Percentiles rank a stretch among this genome's conserved stretches.
Conservation (phyloP, 331 rosid species). For the Cucumis variabilis region DNA sequence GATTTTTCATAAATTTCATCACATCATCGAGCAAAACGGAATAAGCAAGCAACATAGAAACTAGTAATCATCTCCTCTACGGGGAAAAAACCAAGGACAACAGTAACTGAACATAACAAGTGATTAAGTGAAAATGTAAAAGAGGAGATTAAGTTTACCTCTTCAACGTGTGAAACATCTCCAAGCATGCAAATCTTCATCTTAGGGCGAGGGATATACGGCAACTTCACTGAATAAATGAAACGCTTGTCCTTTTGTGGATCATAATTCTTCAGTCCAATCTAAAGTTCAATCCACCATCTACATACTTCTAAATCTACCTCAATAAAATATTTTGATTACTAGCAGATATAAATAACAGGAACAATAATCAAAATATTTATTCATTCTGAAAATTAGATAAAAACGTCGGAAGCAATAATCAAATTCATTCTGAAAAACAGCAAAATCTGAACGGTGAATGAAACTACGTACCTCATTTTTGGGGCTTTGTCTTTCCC, state of each 20-base stretch:
- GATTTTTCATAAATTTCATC: not conserved
- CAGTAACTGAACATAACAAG: not conserved
- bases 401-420: not conserved
- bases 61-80: not conserved
- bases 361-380: too few relatives aligned
- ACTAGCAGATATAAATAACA: not conserved
- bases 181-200: conserved; percentile 62
- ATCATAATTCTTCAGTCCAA: conserved; percentile 56
- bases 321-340: not conserved
- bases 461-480: conserved; percentile 59
- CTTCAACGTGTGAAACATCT: conserved; percentile 55
- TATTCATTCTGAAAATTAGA: too few relatives aligned
- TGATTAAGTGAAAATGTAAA: not conserved
- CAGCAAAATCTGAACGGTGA: not conserved
- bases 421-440: not conserved
- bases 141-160: conserved; percentile 35
- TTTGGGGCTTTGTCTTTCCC: conserved; percentile 26
- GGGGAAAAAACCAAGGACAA: not conserved
- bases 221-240: conserved; percentile 50
- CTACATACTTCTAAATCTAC: not conserved
- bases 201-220: conserved; percentile 59
- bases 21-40: not conserved
- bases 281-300: conserved; percentile 37
- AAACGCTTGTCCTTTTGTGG: conserved; percentile 63
- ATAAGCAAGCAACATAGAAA: not conserved